phyloP scores from a whole-genome alignment of 225 moss, liverwort and hornwort species.

The Pseudisothecium myosuroides region DNA sequence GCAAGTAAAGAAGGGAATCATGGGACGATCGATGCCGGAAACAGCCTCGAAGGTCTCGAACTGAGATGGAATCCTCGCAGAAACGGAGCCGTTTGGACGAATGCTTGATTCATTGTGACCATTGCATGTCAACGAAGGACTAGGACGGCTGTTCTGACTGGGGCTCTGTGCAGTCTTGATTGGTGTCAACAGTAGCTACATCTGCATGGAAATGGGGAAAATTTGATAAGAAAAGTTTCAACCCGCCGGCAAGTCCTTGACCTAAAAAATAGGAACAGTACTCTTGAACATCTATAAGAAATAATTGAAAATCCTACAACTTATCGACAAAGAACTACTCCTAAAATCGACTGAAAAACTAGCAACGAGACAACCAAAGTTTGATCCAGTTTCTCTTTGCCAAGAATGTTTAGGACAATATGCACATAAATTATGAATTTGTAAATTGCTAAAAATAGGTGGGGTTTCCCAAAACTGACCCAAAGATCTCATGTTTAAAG shows the following conservation, averaged over 20 bases:
- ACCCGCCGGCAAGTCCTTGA: rapidly evolving
- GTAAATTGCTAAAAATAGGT: background rate
- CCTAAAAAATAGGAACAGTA: background rate
- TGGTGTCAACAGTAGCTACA: background rate
- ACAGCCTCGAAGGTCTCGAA: background rate
- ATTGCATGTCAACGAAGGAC: background rate
- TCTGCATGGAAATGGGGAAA: too few species aligned
- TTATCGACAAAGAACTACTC: background rate
- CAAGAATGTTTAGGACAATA: background rate
- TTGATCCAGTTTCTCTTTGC: background rate
- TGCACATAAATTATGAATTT: background rate
- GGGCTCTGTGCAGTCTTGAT: too few species aligned
- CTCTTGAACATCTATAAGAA: background rate
- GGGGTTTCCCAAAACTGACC: background rate
- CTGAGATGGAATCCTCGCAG: background rate
- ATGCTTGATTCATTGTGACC: background rate
- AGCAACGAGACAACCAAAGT: background rate
- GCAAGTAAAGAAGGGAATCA: background rate
- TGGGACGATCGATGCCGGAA: background rate
- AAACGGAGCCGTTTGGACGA: background rate
- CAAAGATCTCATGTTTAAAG: background rate
- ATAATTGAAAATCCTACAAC: background rate
- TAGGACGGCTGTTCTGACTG: background rate
- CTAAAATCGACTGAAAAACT: background rate
- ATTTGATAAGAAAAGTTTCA: background rate